Percentiles rank a stretch among this genome's conserved stretches.
Evolutionary conservation across 371 early-diverging fungal genomes (phyloP).

Genomic region (Syncephalastrum monosporum): DNA sequence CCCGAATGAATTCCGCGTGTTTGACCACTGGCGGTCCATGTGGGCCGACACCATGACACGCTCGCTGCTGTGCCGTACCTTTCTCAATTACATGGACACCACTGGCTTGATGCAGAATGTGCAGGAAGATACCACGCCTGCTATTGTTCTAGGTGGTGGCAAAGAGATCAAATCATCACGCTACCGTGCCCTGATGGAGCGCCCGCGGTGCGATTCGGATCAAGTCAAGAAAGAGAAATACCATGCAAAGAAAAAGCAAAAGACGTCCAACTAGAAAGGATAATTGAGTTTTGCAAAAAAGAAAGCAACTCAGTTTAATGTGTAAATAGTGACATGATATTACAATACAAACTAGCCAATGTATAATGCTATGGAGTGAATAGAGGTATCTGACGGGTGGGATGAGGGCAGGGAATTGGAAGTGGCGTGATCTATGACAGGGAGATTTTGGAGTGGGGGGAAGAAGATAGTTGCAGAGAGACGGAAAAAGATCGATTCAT

Average conservation of each 20-base stretch:
- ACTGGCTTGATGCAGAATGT: conserved; percentile 1
- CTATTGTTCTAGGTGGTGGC: conserved; percentile 40
- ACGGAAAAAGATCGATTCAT: too few species aligned
- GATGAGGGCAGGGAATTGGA: too few species aligned
- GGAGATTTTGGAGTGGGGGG: too few species aligned
- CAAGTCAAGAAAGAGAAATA: conserved; percentile 46
- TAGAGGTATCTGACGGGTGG: too few species aligned
- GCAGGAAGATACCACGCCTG: conserved; percentile 9
- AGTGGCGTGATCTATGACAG: too few species aligned
- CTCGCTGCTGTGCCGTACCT: conserved; percentile 29
- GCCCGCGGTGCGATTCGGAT: conserved; percentile 44
- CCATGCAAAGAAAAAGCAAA: conserved; percentile 36
- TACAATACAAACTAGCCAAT: too few species aligned
- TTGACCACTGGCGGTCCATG: conserved; percentile 44
- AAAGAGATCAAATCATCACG: conserved; percentile 22
- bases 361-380: too few species aligned
- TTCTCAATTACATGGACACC: conserved; percentile 10
- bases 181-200: conserved; percentile 30
- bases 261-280: conserved; percentile 7
- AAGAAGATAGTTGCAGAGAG: too few species aligned
- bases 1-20: conserved; percentile 24
- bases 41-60: conserved; percentile 56
- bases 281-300: background rate
- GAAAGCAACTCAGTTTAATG: background rate
- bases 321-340: too few species aligned